Percentiles rank a stretch among this genome's conserved stretches.
Evolutionary conservation across 108 stramenopile genomes (phyloP).

Genomic region (Nitzschia sp.): DNA sequence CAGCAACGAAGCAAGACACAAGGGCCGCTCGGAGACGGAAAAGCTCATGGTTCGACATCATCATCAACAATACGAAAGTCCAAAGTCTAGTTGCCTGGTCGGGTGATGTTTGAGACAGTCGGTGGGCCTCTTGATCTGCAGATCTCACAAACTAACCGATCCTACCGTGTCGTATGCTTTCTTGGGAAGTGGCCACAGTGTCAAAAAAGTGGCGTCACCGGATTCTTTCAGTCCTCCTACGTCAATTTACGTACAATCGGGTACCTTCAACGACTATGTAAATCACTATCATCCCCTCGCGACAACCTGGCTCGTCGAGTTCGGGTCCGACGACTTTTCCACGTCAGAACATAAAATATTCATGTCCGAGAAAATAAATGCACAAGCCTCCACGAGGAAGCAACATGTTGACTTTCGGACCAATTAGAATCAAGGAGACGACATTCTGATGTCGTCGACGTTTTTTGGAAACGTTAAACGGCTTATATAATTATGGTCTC

Average conservation of each 20-base stretch:
- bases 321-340: conserved; percentile 4
- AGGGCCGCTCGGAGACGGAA: not conserved
- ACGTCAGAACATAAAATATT: conserved; percentile 3
- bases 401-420: not conserved
- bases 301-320: not conserved
- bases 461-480: not conserved
- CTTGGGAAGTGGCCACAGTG: conserved; percentile 4
- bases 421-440: not conserved
- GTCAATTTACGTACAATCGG: not conserved
- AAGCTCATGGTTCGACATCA: not conserved
- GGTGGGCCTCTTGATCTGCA: too few relatives aligned
- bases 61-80: not conserved
- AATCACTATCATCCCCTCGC: not conserved
- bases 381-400: not conserved
- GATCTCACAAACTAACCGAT: not conserved
- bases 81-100: not conserved
- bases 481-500: not conserved
- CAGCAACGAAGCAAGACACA: conserved; percentile 9
- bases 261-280: not conserved
- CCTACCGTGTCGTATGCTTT: conserved; percentile 3
- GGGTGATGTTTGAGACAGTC: not conserved
- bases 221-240: not conserved
- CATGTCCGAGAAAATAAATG: not conserved
- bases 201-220: conserved; percentile 23
- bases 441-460: not conserved